Evolutionary conservation across 306 rosid species (phyloP).

Genomic region (Argentina anserina): DNA sequence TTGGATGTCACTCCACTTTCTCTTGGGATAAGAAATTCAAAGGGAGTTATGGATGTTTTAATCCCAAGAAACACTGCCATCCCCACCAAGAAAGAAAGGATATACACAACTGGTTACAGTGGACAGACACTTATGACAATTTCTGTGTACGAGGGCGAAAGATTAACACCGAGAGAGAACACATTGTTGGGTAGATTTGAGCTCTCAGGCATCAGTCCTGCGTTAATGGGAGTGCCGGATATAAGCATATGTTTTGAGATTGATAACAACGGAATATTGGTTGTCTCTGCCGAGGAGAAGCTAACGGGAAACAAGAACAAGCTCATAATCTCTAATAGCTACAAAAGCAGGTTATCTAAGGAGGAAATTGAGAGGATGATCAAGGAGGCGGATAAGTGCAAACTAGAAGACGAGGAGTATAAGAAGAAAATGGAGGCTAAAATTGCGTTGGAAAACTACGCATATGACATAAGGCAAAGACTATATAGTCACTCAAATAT

Average conservation of each 20-base stretch:
- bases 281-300: conserved; percentile 39
- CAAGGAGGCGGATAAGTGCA: conserved; percentile 41
- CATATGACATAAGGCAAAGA: conserved; percentile 21
- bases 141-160: conserved; percentile 34
- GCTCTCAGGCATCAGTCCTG: conserved; percentile 32
- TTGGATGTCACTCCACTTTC: conserved; percentile 35
- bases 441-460: conserved; percentile 19
- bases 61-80: conserved; percentile 39
- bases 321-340: conserved; percentile 24
- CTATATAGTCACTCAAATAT: neutral
- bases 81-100: conserved; percentile 28
- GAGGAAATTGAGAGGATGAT: conserved; percentile 36
- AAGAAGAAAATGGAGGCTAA: conserved; percentile 26
- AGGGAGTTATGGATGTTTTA: conserved; percentile 28
- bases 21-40: conserved; percentile 32
- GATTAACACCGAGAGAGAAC: conserved; percentile 19
- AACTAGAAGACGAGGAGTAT: conserved; percentile 31
- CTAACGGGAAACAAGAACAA: conserved; percentile 31
- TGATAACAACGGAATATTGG: conserved; percentile 33
- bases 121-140: conserved; percentile 24
- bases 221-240: conserved; percentile 29
- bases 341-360: conserved; percentile 31
- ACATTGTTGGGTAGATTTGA: conserved; percentile 33
- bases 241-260: conserved; percentile 31
- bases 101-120: conserved; percentile 16